Conservation (phyloP, 257 asterid species). For the Plantago major region DNA sequence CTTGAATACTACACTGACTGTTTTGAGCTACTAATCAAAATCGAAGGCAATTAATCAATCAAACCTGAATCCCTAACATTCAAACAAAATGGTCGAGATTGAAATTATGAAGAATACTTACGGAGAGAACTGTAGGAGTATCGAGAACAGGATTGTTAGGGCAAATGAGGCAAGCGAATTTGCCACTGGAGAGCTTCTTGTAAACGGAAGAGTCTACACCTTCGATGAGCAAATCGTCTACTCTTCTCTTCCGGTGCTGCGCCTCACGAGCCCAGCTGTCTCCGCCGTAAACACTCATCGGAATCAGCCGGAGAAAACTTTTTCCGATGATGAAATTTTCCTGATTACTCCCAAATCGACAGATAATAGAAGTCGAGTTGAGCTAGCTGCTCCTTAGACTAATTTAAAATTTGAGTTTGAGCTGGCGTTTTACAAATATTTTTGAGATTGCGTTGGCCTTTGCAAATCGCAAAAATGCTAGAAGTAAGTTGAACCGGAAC, state of each 20-base stretch:
- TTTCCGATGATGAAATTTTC: neutral
- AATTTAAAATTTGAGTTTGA: too few species aligned
- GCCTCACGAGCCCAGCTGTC: constrained; percentile 78
- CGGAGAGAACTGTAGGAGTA: constrained; percentile 52
- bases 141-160: constrained; percentile 60
- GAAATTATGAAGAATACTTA: constrained; percentile 22
- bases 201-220: constrained; percentile 44
- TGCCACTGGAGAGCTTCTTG: constrained; percentile 58
- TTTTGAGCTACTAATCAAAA: too few species aligned
- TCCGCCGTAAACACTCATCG: constrained; percentile 80
- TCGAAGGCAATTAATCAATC: too few species aligned
- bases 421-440: too few species aligned
- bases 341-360: too few species aligned
- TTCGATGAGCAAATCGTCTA: constrained; percentile 54
- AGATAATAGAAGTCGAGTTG: too few species aligned
- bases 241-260: constrained; percentile 57
- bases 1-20: too few species aligned
- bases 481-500: too few species aligned
- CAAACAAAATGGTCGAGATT: neutral
- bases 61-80: too few species aligned
- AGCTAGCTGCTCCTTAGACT: too few species aligned
- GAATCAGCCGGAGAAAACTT: neutral
- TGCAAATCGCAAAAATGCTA: too few species aligned
- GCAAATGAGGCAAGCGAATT: constrained; percentile 62
- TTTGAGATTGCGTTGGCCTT: too few species aligned